Conservation (phyloP, 1,139 yeast species). For the Pneumocystis sp. region DNA sequence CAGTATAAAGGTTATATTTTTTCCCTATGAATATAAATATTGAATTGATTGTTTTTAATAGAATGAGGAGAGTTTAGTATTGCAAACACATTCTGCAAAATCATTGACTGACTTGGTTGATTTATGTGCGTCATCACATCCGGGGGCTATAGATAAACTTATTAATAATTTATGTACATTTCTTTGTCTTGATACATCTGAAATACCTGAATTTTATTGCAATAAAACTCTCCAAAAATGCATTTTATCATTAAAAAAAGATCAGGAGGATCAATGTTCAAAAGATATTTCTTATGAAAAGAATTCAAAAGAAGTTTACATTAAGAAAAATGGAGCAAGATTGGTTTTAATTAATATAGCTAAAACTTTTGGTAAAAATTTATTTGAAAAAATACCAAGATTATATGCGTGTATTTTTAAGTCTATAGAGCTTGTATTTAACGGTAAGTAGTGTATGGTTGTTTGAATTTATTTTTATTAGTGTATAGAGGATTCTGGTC, state of each 20-base stretch:
- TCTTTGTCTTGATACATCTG: slow-evolving; percentile 86
- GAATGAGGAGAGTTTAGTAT: slow-evolving; percentile 46
- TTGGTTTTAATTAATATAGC: slow-evolving; percentile 45
- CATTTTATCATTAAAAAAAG: slow-evolving; percentile 70
- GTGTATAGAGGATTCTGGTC: slow-evolving; percentile 16
- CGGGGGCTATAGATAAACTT: slow-evolving; percentile 67
- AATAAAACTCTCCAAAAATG: slow-evolving; percentile 42
- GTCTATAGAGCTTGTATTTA: slow-evolving; percentile 34
- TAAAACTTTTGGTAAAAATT: slow-evolving; percentile 34
- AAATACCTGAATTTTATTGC: slow-evolving; percentile 81
- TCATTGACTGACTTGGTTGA: slow-evolving; percentile 52
- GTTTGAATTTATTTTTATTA: neutral
- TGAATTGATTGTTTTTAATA: neutral
- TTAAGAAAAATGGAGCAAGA: slow-evolving; percentile 73
- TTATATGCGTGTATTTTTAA: slow-evolving; percentile 52
- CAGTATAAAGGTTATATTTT: slow-evolving; percentile 39
- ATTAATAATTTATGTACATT: slow-evolving; percentile 84
- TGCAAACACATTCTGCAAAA: slow-evolving; percentile 58
- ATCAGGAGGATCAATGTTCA: slow-evolving; percentile 50
- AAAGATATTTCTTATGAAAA: slow-evolving; percentile 50
- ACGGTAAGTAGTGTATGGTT: slow-evolving; percentile 1
- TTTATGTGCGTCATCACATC: slow-evolving; percentile 41
- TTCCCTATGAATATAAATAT: neutral
- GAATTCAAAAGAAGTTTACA: slow-evolving; percentile 49
- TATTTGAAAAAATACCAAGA: slow-evolving; percentile 55